Evolutionary conservation across 2,329 filamentous ascomycete species (phyloP).

Genomic region (Dactylellina leptospora): DNA sequence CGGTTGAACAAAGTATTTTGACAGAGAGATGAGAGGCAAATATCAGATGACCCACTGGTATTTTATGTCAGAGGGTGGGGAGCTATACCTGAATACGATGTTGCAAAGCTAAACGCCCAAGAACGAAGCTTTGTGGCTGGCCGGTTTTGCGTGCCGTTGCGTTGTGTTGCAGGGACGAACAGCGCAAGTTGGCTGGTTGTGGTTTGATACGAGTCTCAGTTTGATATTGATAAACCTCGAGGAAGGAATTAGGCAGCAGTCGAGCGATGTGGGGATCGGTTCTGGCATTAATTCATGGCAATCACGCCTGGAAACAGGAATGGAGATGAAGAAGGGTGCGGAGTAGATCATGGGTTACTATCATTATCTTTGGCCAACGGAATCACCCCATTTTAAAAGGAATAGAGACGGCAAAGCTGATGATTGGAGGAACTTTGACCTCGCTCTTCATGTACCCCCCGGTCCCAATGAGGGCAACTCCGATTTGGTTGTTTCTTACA

Average conservation of each 20-base stretch:
- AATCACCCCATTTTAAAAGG: neutral
- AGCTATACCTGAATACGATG: constrained; percentile 18
- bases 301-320: constrained; percentile 33
- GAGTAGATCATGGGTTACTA: constrained; percentile 23
- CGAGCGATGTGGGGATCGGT: constrained; percentile 26
- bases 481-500: constrained; percentile 2
- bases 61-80: neutral
- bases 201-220: neutral
- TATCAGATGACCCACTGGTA: constrained; percentile 1
- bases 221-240: constrained; percentile 28
- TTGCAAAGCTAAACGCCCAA: constrained; percentile 9
- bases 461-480: neutral
- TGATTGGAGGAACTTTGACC: constrained; percentile 24
- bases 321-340: neutral
- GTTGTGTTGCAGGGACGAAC: constrained; percentile 28
- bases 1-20: neutral
- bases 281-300: constrained; percentile 12
- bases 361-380: neutral
- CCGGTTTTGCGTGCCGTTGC: neutral
- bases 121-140: neutral
- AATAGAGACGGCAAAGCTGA: neutral
- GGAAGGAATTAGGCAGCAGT: constrained; percentile 46
- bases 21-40: constrained; percentile 2
- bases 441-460: neutral
- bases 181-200: neutral